A percentile compares a stretch with the other conserved stretches of the same genome.
Conservation (phyloP, 2,329 filamentous ascomycete species). For the Xylariomycetidae sp. region DNA sequence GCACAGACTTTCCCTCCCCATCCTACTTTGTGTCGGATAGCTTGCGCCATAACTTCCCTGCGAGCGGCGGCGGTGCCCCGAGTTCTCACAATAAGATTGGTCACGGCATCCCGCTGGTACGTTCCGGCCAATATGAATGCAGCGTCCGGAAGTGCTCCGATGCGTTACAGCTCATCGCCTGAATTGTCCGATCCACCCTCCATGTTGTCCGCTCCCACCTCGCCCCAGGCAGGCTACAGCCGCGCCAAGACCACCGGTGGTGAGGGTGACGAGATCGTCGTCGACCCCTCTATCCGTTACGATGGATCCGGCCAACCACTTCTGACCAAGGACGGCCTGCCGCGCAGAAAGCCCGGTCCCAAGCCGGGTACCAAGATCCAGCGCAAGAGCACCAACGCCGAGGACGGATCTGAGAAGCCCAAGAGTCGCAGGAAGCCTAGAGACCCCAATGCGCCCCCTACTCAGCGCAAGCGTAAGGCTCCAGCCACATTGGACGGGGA, state of each 20-base stretch:
- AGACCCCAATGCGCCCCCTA: constrained; percentile 52
- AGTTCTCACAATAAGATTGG: no score
- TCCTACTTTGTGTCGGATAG: no score
- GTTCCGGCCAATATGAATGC: constrained; percentile 17
- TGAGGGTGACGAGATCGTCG: constrained; percentile 26
- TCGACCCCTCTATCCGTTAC: constrained; percentile 26
- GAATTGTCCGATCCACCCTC: constrained; percentile 28
- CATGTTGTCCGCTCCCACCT: constrained; percentile 24
- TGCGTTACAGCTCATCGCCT: constrained; percentile 26
- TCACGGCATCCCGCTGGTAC: no score
- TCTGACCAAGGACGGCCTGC: constrained; percentile 52
- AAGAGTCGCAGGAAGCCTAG: constrained; percentile 51
- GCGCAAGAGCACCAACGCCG: constrained; percentile 31
- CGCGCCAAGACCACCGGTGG: constrained; percentile 18
- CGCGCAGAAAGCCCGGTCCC: constrained; percentile 58
- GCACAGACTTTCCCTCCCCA: no score
- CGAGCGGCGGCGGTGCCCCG: no score
- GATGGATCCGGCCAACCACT: constrained; percentile 30
- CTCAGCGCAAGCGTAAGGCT: constrained; percentile 50
- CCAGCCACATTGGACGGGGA: constrained; percentile 30
- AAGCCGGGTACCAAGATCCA: constrained; percentile 54
- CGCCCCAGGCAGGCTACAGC: constrained; percentile 18
- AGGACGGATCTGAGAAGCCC: constrained; percentile 36
- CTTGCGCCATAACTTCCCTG: no score
- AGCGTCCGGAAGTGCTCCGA: constrained; percentile 16